Base-by-base conservation (phyloP, 768 basidiomycete species). In the Rhodotorula diobovata region DNA sequence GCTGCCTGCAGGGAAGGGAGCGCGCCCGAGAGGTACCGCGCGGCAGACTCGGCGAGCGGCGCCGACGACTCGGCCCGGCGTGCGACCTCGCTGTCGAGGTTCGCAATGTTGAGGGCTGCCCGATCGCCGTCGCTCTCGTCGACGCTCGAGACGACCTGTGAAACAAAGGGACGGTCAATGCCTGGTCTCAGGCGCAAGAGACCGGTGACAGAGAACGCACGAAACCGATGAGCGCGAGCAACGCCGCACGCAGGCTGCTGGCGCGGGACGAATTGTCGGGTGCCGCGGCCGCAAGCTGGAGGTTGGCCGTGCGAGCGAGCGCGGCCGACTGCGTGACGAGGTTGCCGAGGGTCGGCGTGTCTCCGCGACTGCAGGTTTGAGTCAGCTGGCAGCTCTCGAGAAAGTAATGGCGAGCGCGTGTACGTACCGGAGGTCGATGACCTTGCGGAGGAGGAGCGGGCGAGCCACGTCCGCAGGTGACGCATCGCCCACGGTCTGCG, bases 51-150 rank as follows among this genome's bases (percentile, higher is more conserved):
- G 9, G 85, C 84, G 60, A 90, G 77, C 2, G 84, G 84, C 43
- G 91, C 81, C 87, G 89, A 94, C 55, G 82, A 79, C 30, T 78
- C 80, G 50, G 60, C 74, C 68, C 75, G 75, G 59, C 57, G 71
- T 71, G 61, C 55, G 76, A 65, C 67, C 55, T 57, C 72, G 66
- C 32, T 66, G 53, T 60, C 68, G 61, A 81, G 59, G 61, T 70
- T 71, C 41, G 75, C 67, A 16, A 55, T 8, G 79, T 60, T 28
- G 6, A 50, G 25, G 35, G 15, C 16, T 32, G 15, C 21, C 46
- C 9, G 2, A 11, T 50, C 58, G 41, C 5, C 61, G 16, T 21
- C n/a, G 10, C 56, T 51, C 20, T 67, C 65, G 48, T 71, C 71
- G 43, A 28, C 35, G 30, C 59, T 46, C 30, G 58, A 55, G 30